Conservation (phyloP, 495 filamentous ascomycete genomes). For the Margaritispora aquatica region DNA sequence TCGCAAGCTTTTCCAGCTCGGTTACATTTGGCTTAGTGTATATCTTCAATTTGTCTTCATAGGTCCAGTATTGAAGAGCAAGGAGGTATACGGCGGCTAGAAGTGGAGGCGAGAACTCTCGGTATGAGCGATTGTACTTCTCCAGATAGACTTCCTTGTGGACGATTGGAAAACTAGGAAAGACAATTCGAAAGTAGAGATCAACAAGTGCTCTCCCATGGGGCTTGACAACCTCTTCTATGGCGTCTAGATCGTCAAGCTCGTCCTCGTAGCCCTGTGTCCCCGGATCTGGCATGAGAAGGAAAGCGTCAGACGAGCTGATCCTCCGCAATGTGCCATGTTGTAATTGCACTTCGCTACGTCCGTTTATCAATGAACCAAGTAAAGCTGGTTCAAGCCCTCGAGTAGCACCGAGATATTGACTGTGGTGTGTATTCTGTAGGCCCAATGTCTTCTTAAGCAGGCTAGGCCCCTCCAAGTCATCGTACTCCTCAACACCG, state of each 20-base stretch:
- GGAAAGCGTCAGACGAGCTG: constrained; percentile 76
- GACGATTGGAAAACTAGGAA: constrained; percentile 84
- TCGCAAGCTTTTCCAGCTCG: constrained; percentile 69
- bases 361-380: constrained; percentile 59
- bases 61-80: constrained; percentile 80
- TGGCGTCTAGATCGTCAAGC: constrained; percentile 62
- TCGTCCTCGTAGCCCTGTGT: constrained; percentile 55
- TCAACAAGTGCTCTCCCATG: constrained; percentile 76
- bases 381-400: constrained; percentile 67
- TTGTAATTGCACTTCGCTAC: constrained; percentile 58
- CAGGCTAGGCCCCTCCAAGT: constrained; percentile 50
- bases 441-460: constrained; percentile 58
- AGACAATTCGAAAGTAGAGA: constrained; percentile 80
- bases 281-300: constrained; percentile 61
- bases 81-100: constrained; percentile 86
- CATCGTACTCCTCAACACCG: constrained; percentile 54
- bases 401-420: constrained; percentile 62
- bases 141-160: constrained; percentile 83
- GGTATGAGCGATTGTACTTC: constrained; percentile 68
- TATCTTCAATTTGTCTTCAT: constrained; percentile 57
- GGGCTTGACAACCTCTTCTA: constrained; percentile 76
- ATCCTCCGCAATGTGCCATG: constrained; percentile 68
- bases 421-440: constrained; percentile 53
- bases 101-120: constrained; percentile 73
- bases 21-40: constrained; percentile 66